Evolutionary conservation across 2,329 filamentous ascomycete genomes (phyloP).

Genomic region (Pseudocercospora ulei): DNA sequence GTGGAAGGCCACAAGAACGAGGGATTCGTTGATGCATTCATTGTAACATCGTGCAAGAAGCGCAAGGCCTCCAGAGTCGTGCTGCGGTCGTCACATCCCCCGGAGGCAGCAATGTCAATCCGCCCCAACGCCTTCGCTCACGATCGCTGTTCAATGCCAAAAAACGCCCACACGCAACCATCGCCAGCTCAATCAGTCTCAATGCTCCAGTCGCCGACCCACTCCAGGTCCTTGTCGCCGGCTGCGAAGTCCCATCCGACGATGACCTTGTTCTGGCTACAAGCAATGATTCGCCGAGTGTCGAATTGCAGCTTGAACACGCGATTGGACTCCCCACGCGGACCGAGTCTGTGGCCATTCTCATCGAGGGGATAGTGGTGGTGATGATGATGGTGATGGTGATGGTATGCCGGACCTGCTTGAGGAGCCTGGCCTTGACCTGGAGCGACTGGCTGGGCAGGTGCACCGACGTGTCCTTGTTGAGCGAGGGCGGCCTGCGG

Average conservation of each 20-base stretch:
- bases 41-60: constrained; percentile 1
- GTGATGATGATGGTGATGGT: constrained; percentile 26
- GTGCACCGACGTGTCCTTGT: constrained; percentile 7
- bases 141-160: too few relatives aligned
- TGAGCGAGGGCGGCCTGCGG: constrained; percentile 4
- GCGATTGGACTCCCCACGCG: constrained; percentile 43
- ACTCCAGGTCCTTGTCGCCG: constrained; percentile 55
- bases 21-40: too few relatives aligned
- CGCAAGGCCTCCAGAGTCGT: too few relatives aligned
- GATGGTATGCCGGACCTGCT: constrained; percentile 29
- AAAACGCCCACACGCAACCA: too few relatives aligned
- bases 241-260: constrained; percentile 98
- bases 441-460: constrained; percentile 18
- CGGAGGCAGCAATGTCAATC: neutral
- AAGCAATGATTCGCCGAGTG: constrained; percentile 83
- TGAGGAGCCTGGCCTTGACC: constrained; percentile 26
- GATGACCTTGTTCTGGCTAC: constrained; percentile 81
- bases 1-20: too few relatives aligned
- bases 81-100: neutral
- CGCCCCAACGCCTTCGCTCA: constrained; percentile 1
- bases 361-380: constrained; percentile 21
- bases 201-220: constrained; percentile 31
- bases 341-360: constrained; percentile 17
- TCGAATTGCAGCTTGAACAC: constrained; percentile 98
- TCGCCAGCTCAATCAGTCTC: constrained; percentile 25